Evolutionary conservation across 1,284 basidiomycete genomes (phyloP).

Genomic region (Malassezia japonica): DNA sequence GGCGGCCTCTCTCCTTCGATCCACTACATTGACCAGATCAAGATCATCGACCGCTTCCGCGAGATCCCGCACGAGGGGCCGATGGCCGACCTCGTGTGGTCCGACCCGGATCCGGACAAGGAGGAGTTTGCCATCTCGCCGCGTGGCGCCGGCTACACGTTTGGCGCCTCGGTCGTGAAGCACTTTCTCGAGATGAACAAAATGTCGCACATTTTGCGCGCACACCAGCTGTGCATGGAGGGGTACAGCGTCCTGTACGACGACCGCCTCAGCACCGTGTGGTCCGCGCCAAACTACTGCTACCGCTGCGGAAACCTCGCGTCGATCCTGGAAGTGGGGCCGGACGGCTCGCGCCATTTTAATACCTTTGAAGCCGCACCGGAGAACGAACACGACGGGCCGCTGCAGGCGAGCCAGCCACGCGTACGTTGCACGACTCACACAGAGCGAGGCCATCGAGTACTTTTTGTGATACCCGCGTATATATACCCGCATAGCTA

Average conservation of each 20-base stretch:
- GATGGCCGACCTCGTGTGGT: constrained; percentile 99
- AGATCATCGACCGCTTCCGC: constrained; percentile 96
- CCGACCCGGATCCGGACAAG: constrained; percentile 96
- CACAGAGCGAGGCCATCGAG: constrained; percentile 31
- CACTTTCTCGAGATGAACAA: constrained; percentile 83
- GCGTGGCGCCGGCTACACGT: constrained; percentile 94
- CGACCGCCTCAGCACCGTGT: constrained; percentile 89
- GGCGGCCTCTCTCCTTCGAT: constrained; percentile 94
- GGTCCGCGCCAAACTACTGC: constrained; percentile 98
- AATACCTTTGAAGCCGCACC: constrained; percentile 98
- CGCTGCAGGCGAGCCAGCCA: constrained; percentile 30
- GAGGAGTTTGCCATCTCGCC: constrained; percentile 99
- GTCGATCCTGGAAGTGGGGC: constrained; percentile 88
- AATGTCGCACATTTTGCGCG: constrained; percentile 94
- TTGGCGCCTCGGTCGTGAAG: constrained; percentile 94
- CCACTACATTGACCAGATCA: constrained; percentile 98
- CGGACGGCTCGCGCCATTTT: constrained; percentile 79
- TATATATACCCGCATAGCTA: not conserved
- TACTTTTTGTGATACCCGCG: constrained; percentile 29
- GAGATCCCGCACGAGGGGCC: constrained; percentile 99
- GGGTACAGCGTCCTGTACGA: constrained; percentile 91
- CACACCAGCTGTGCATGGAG: constrained; percentile 99
- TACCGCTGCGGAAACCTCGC: constrained; percentile 96
- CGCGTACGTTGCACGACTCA: not conserved
- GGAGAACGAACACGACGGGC: constrained; percentile 67